Percentiles rank a stretch among this genome's conserved stretches.
These are phyloP conservation scores for Candida krabiensis DNA, from an alignment of 805 yeast species.

Conservation along the genomic window DNA sequence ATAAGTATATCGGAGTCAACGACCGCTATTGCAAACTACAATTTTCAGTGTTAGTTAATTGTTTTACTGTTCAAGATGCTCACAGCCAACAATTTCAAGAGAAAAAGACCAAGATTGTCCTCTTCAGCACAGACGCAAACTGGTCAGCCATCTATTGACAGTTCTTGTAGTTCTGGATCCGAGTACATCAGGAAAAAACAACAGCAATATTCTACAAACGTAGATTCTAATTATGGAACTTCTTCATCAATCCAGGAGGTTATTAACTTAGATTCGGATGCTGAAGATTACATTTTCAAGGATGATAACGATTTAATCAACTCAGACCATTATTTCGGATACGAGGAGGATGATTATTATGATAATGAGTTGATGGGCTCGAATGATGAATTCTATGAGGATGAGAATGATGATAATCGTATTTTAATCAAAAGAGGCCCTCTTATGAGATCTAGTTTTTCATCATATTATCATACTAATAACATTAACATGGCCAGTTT, in stretches of 20 bases:
- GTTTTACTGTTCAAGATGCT: too few relatives aligned
- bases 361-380: constrained; percentile 6
- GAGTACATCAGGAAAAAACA: constrained; percentile 29
- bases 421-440: constrained; percentile 6
- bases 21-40: too few relatives aligned
- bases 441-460: constrained; percentile 17
- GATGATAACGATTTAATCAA: constrained; percentile 11
- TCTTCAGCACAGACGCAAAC: constrained; percentile 14
- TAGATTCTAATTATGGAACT: constrained; percentile 1
- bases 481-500: constrained; percentile 19
- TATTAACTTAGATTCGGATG: constrained; percentile 42
- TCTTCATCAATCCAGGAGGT: constrained; percentile 26
- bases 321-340: constrained; percentile 11
- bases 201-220: constrained; percentile 16
- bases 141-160: background rate
- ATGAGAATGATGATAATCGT: constrained; percentile 10
- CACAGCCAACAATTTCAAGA: constrained; percentile 28
- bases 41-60: too few relatives aligned
- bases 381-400: constrained; percentile 14
- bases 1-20: too few relatives aligned
- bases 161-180: constrained; percentile 7
- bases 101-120: constrained; percentile 40
- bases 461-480: constrained; percentile 16
- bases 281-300: constrained; percentile 35
- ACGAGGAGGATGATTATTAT: constrained; percentile 17